Percentiles rank a stretch among this genome's conserved stretches.
These are phyloP conservation scores for Danielia oregonensis DNA, from an alignment of 805 yeast genomes.

Conservation along the genomic window DNA sequence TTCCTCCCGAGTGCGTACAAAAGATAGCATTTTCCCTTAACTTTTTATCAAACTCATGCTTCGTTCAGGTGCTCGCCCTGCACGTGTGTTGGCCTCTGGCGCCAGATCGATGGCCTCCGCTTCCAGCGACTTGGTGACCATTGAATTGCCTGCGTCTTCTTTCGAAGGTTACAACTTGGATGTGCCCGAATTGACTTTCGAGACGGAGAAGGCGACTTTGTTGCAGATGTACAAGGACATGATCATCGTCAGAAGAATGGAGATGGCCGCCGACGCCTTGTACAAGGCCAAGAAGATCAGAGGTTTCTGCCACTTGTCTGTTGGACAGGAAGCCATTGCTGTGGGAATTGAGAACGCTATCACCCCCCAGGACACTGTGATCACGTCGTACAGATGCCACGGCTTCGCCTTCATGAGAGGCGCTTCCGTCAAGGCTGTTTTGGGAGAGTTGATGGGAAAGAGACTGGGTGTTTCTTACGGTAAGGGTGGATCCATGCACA, in stretches of 20 bases:
- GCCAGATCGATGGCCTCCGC: constrained; percentile 33
- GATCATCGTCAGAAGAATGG: constrained; percentile 93
- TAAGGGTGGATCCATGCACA: constrained; percentile 99
- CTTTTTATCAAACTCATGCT: constrained; percentile 11
- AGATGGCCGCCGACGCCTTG: constrained; percentile 97
- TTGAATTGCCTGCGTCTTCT: constrained; percentile 72
- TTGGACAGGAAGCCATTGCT: constrained; percentile 98
- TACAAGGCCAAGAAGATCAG: constrained; percentile 98
- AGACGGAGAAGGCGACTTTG: constrained; percentile 75
- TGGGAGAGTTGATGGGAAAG: constrained; percentile 97
- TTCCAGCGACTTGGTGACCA: constrained; percentile 36
- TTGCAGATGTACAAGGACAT: constrained; percentile 95
- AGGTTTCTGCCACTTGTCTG: constrained; percentile 98
- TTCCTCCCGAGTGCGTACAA: constrained; percentile 16
- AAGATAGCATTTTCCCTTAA: constrained; percentile 1
- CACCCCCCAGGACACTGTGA: constrained; percentile 77
- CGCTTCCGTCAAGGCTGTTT: constrained; percentile 79
- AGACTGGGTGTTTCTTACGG: constrained; percentile 94
- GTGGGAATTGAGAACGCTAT: constrained; percentile 97
- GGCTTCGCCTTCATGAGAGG: constrained; percentile 98
- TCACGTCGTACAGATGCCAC: constrained; percentile 98
- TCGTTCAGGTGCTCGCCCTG: constrained; percentile 16
- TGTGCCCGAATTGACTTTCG: constrained; percentile 63
- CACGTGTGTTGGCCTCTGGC: constrained; percentile 15
- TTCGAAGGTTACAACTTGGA: constrained; percentile 83